Evolutionary conservation across 2,329 filamentous ascomycete genomes (phyloP).

Genomic region (Rosellinia necatrix): DNA sequence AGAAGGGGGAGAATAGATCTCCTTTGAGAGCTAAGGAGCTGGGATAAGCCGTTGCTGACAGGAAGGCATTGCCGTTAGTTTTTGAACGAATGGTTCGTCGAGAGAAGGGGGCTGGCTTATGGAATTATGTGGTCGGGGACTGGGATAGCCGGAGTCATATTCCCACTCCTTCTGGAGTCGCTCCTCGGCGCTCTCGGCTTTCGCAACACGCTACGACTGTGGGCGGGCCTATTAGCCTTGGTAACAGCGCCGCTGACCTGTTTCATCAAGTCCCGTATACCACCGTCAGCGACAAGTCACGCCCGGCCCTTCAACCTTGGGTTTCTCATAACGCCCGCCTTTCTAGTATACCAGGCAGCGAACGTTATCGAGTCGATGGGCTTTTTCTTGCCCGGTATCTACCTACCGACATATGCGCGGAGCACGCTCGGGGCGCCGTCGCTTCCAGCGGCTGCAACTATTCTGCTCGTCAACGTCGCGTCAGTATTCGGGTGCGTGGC

Average conservation of each 20-base stretch:
- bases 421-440: conserved; percentile 52
- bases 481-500: conserved; percentile 62
- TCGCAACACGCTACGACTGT: conserved; percentile 58
- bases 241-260: conserved; percentile 60
- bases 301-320: conserved; percentile 48
- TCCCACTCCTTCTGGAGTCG: conserved; percentile 58
- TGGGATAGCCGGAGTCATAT: conserved; percentile 53
- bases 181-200: conserved; percentile 57
- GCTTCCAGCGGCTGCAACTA: conserved; percentile 58
- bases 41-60: conserved; percentile 20
- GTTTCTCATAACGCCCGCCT: conserved; percentile 58
- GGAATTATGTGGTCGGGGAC: conserved; percentile 67
- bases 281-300: conserved; percentile 46
- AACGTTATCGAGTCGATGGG: conserved; percentile 64
- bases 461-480: conserved; percentile 64
- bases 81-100: conserved; percentile 66
- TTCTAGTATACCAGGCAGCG: conserved; percentile 61
- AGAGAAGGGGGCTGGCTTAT: conserved; percentile 62
- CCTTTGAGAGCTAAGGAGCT: background rate
- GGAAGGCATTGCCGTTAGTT: conserved; percentile 44
- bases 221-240: conserved; percentile 55
- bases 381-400: conserved; percentile 67
- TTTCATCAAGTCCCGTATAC: conserved; percentile 61
- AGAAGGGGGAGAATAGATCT: background rate
- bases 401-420: conserved; percentile 62